Evolutionary conservation across 257 asterid species (phyloP), one percentile per base, ranked within the genome.

Genomic region (Solanum phureja): DNA sequence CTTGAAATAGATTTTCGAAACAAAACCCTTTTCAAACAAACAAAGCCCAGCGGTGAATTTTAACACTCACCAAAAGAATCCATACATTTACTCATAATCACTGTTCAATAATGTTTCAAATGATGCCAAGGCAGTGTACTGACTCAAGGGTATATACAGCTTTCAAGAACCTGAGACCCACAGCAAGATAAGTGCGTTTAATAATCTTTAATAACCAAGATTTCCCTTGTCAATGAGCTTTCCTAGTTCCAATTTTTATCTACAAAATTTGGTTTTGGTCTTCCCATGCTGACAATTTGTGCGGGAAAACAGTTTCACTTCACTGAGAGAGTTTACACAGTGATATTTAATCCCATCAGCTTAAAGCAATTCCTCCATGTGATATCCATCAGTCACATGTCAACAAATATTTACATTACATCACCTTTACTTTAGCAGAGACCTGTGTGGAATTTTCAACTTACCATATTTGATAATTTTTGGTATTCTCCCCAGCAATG

Each of bases 401-500:
- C 42, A 81, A 81, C 40, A 29, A 42, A 46, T 46, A 46, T 16
- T 27, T 46, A 79, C 24, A 46, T 16, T 46, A 33, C 68, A 81
- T 81, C 40, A 46, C 68, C 40, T 81, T 46, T 46, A 81, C 24
- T 14, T 81, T 8, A 46, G 68, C 12, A 46, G 40, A 24, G 27
- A 81, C 27, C 68, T 8, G 44, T 14, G 40, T 27, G 40, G 40
- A 42, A 81, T 44, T 81, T 40, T 81, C 27, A 8, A 82, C 86
- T 49, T 91, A 96, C 99, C 99, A 97, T 88, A 97, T 91, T 87
- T 96, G 99, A 91, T 97, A 97, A 91, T 97, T 97, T 91, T 97
- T 97, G 62, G 98, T 74, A 83, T 93, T 96, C 66, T 88, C 94
- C 86, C 88, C 91, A 6, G 95, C 93, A 86, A 93, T 91, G 87